phyloP scores from a whole-genome alignment of 306 rosid species.

The Malus sieversii region DNA sequence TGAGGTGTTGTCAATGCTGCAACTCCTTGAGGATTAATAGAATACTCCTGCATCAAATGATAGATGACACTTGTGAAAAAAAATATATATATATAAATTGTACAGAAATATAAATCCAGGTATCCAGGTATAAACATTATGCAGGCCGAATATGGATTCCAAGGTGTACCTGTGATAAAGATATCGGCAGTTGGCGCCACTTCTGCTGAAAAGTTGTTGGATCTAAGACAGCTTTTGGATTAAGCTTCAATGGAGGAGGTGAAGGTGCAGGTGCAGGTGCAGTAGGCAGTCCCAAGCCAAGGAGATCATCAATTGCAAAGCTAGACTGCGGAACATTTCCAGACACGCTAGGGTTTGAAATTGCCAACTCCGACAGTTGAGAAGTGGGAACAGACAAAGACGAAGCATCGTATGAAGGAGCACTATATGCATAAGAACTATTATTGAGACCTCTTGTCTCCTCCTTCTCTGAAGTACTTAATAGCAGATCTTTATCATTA shows the following conservation, averaged over 20 bases:
- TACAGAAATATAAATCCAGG: not conserved
- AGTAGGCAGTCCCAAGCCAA: slow-evolving; percentile 59
- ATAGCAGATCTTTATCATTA: slow-evolving; percentile 93
- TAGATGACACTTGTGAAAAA: not conserved
- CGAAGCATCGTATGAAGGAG: slow-evolving; percentile 66
- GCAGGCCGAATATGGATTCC: not conserved
- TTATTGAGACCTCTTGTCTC: slow-evolving; percentile 53
- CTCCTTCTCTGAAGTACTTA: slow-evolving; percentile 76
- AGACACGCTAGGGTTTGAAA: slow-evolving; percentile 30
- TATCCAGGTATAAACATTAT: not conserved
- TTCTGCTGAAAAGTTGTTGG: slow-evolving; percentile 92
- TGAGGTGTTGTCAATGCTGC: slow-evolving; percentile 56
- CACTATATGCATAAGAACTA: slow-evolving; percentile 72
- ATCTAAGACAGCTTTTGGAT: slow-evolving; percentile 75
- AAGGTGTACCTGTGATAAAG: slow-evolving; percentile 66
- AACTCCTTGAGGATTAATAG: slow-evolving; percentile 62
- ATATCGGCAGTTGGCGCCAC: slow-evolving; percentile 94
- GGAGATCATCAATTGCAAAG: slow-evolving; percentile 82
- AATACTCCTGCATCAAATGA: slow-evolving; percentile 55
- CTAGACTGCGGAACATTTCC: slow-evolving; percentile 47
- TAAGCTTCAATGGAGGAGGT: slow-evolving; percentile 72
- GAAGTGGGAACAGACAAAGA: slow-evolving; percentile 45
- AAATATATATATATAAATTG: not conserved
- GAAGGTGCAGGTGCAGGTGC: slow-evolving; percentile 44
- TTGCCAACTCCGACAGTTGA: slow-evolving; percentile 50